These are phyloP conservation scores for Drechslerella dactyloides DNA, from an alignment of 2,329 filamentous ascomycete species.

Conservation along the genomic window DNA sequence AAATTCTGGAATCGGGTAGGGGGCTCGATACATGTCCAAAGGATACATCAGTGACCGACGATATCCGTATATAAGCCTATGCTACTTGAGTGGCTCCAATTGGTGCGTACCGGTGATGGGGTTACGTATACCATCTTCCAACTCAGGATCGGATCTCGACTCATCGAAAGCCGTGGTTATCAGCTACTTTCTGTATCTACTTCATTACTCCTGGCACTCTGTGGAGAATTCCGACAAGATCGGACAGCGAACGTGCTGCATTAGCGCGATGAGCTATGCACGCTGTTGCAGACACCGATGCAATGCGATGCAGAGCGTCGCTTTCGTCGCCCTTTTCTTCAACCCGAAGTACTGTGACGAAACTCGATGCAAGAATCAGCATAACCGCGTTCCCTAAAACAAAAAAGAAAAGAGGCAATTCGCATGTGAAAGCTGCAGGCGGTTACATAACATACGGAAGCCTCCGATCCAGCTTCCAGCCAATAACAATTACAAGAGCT, in stretches of 20 bases:
- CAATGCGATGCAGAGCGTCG: conserved; percentile 14
- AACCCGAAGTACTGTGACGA: not conserved
- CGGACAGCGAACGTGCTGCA: not conserved
- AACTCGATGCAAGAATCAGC: not conserved
- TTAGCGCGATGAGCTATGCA: conserved; percentile 29
- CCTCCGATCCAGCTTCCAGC: no score
- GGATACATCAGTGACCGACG: conserved; percentile 18
- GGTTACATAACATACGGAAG: not conserved
- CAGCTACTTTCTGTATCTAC: not conserved
- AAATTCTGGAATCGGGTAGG: not conserved
- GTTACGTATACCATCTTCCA: no score
- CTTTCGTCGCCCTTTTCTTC: conserved; percentile 9
- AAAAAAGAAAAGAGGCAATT: not conserved
- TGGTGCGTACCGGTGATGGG: no score
- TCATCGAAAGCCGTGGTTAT: no score
- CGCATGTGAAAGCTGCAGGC: conserved; percentile 3
- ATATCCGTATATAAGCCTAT: conserved; percentile 40
- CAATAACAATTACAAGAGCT: not conserved
- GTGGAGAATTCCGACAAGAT: conserved; percentile 19
- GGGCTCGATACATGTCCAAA: not conserved
- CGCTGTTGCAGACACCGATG: not conserved
- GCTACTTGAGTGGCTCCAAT: conserved; percentile 4
- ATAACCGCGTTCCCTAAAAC: not conserved
- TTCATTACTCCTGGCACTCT: conserved; percentile 16
- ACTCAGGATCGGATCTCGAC: no score